Percentiles rank a stretch among this genome's conserved stretches.
phyloP scores from a whole-genome alignment of 148 eudicot genomes.

The Fallopia convolvulus region DNA sequence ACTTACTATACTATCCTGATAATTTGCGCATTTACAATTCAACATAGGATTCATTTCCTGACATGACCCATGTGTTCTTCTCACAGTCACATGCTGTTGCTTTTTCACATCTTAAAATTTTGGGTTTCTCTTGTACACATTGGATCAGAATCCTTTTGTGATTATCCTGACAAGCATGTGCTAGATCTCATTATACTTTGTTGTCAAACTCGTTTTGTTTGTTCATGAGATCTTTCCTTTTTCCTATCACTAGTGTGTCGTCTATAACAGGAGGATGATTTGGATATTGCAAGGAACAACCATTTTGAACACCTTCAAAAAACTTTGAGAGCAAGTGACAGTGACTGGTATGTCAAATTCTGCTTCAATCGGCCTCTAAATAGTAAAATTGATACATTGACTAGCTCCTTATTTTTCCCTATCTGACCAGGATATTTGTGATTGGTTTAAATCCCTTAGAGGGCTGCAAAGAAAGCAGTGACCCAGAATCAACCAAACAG shows the following conservation, averaged over 20 bases:
- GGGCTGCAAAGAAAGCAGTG: slow-evolving; percentile 21
- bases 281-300: neutral
- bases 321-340: slow-evolving; percentile 26
- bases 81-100: neutral
- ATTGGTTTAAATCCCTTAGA: slow-evolving; percentile 34
- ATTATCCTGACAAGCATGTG: neutral
- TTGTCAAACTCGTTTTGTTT: neutral
- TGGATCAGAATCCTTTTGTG: neutral
- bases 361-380: neutral
- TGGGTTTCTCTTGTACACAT: neutral
- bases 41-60: neutral
- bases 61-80: neutral
- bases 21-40: neutral
- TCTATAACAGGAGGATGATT: neutral
- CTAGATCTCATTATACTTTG: neutral
- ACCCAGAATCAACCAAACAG: slow-evolving; percentile 16
- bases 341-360: slow-evolving; percentile 31
- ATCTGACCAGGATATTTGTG: slow-evolving; percentile 36
- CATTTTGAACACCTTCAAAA: slow-evolving; percentile 20
- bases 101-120: neutral
- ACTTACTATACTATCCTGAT: neutral
- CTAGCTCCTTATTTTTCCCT: neutral
- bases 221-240: neutral
- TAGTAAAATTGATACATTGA: slow-evolving; percentile 3
- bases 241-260: neutral